A percentile compares a stretch with the other conserved stretches of the same genome.
Evolutionary conservation across 2,329 filamentous ascomycete species (phyloP).

Genomic region (Coniochaeta prunicola): DNA sequence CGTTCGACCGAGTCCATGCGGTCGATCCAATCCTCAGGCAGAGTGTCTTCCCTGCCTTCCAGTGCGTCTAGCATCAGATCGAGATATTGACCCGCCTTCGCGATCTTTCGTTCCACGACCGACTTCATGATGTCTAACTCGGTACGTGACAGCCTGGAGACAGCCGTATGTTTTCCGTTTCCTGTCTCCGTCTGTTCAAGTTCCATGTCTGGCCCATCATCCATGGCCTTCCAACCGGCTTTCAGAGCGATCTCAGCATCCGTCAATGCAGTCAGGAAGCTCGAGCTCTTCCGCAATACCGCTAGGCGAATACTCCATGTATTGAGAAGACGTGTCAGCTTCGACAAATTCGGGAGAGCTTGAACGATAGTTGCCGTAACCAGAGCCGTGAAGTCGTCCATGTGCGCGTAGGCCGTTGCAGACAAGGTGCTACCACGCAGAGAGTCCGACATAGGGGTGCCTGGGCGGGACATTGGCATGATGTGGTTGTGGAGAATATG

Average conservation of each 20-base stretch:
- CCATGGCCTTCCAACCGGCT: conserved; percentile 59
- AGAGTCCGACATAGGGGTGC: conserved; percentile 39
- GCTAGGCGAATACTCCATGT: conserved; percentile 71
- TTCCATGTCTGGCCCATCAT: conserved; percentile 6
- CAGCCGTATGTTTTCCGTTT: background rate
- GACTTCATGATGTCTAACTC: conserved; percentile 52
- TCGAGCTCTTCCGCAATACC: conserved; percentile 67
- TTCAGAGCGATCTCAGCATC: conserved; percentile 58
- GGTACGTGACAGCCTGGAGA: conserved; percentile 27
- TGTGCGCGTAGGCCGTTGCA: conserved; percentile 52
- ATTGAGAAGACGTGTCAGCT: conserved; percentile 63
- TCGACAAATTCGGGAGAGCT: conserved; percentile 72
- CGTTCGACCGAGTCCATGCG: conserved; percentile 73
- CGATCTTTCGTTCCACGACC: conserved; percentile 62
- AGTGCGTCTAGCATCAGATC: conserved; percentile 83
- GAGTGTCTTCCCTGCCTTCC: conserved; percentile 74
- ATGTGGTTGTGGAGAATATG: conserved; percentile 80
- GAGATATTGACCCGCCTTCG: conserved; percentile 61
- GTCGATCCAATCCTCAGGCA: conserved; percentile 85
- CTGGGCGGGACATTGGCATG: conserved; percentile 48
- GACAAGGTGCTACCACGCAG: conserved; percentile 30
- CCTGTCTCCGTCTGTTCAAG: background rate
- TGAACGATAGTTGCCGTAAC: conserved; percentile 90
- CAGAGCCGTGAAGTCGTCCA: conserved; percentile 86
- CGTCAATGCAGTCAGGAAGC: conserved; percentile 58